phyloP scores from a whole-genome alignment of 176 grass and related monocot species.

The Poa pratensis region DNA sequence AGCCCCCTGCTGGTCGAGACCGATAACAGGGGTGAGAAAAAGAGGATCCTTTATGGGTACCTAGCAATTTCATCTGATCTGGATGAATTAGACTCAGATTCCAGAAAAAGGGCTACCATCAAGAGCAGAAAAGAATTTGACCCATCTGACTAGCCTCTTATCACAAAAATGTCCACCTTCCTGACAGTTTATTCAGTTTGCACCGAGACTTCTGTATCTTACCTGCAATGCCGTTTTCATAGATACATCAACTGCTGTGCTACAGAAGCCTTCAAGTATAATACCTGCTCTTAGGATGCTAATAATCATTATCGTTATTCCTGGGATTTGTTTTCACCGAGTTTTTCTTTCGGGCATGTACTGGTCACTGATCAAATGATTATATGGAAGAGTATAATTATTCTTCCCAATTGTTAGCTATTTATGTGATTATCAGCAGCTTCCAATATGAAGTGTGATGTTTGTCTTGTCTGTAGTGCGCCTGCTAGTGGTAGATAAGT shows the following conservation, averaged over 20 bases:
- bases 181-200: slow-evolving; percentile 38
- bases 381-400: slow-evolving; percentile 33
- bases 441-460: not conserved
- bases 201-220: slow-evolving; percentile 16
- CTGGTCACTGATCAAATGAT: slow-evolving; percentile 14
- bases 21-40: slow-evolving; percentile 79
- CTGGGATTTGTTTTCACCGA: slow-evolving; percentile 27
- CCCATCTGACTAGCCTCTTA: slow-evolving; percentile 61
- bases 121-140: slow-evolving; percentile 93
- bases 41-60: slow-evolving; percentile 87
- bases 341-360: not conserved
- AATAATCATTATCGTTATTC: not conserved
- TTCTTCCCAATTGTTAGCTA: not conserved
- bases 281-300: slow-evolving; percentile 38
- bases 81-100: slow-evolving; percentile 81
- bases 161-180: slow-evolving; percentile 27
- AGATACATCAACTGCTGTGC: slow-evolving; percentile 31
- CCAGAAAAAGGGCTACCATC: slow-evolving; percentile 71
- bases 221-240: not conserved
- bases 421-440: slow-evolving; percentile 19
- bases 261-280: slow-evolving; percentile 16
- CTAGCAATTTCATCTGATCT: slow-evolving; percentile 77
- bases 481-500: not conserved
- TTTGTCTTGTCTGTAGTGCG: not conserved
- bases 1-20: slow-evolving; percentile 76